Evolutionary conservation across 2,329 filamentous ascomycete genomes (phyloP).

Genomic region (Periglandula ipomoeae): DNA sequence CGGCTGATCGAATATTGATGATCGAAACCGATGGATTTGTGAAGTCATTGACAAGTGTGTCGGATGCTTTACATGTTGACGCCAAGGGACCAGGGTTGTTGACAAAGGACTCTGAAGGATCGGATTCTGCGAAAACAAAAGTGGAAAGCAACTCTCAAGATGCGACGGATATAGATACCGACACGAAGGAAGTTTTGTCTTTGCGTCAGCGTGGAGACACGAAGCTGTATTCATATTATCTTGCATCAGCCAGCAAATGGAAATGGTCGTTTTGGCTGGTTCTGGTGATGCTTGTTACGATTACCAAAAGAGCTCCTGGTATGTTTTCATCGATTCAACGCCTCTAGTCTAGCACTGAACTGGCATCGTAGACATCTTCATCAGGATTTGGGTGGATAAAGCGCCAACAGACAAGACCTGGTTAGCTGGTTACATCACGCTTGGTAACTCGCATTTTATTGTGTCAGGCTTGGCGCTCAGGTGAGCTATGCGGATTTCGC

Average conservation of each 20-base stretch:
- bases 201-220: neutral
- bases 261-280: neutral
- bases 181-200: rapidly evolving
- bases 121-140: too few relatives aligned
- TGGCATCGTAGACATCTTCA: constrained; percentile 3
- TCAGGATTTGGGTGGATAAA: constrained; percentile 1
- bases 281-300: neutral
- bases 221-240: neutral
- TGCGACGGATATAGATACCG: neutral
- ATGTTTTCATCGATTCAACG: neutral
- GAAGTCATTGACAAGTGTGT: neutral
- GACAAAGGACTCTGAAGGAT: neutral
- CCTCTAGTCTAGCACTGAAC: too few relatives aligned
- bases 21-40: neutral
- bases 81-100: neutral
- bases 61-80: neutral
- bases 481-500: neutral
- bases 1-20: neutral
- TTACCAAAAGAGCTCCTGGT: neutral
- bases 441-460: neutral
- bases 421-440: neutral
- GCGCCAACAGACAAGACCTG: neutral
- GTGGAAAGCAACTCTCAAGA: neutral
- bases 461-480: neutral
- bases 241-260: neutral